Evolutionary conservation across 495 filamentous ascomycete species (phyloP), one percentile per base, ranked within the genome.

Genomic region (Parathielavia hyrcaniae): DNA sequence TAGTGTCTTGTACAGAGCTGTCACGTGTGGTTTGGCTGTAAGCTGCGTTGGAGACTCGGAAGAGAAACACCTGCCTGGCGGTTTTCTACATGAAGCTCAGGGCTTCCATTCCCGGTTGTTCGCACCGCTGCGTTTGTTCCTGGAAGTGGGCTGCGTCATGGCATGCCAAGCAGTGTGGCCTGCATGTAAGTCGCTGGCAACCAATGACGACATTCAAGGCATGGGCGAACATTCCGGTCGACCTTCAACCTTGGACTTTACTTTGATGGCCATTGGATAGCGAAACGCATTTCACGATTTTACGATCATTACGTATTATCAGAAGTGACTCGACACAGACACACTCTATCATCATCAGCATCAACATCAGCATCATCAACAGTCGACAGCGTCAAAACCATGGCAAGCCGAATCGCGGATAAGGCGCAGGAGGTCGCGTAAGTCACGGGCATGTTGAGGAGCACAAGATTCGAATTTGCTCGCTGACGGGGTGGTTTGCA

Each of bases 361-460:
- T 20, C 17, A 9, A 43, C 7, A 13, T n/a, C n/a, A n/a, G n/a
- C 12, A 19, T 16, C 17, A 26, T n/a, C 17, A 1, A 26, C 20
- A 48, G 4, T n/a, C n/a, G 44, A 8, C 1, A 9, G 5, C 4
- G 3, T 10, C 32, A 50, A 35, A 16, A 16, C 14, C 9, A 67
- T 66, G 67, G 54, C 64, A n/a, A 61, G 50, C 41, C 41, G 49
- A 52, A 45, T 76, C 34, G 63, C 69, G 13, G 60, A 67, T 20
- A 78, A 71, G 63, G 79, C 79, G 41, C 75, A 79, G 50, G 74
- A 80, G 64, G 72, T 80, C 51, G 75, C 74, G 77, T 80, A 65
- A 61, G 79, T 69, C 14, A 47, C 34, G 26, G 22, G 12, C 51
- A 20, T 19, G 6, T 14, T 36, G 41, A 14, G 9, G 19, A 4